Evolutionary conservation across 176 grass and related monocot species (phyloP).

Genomic region (Bromus sterilis): DNA sequence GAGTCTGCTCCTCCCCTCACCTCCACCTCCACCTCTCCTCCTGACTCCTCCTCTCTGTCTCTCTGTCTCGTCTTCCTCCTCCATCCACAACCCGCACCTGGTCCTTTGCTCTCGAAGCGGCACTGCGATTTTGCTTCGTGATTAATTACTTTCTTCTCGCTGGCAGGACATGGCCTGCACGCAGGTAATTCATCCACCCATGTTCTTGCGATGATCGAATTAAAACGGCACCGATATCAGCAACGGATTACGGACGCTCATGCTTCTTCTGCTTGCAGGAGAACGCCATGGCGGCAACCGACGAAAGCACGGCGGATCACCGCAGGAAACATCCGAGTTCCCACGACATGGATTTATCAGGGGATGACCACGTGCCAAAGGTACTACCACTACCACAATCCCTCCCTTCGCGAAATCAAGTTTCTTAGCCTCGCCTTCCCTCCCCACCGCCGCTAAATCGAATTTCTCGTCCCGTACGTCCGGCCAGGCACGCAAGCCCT

Average conservation of each 20-base stretch:
- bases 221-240: background rate
- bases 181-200: constrained; percentile 2
- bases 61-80: background rate
- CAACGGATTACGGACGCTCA: background rate
- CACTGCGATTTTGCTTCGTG: background rate
- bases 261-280: background rate
- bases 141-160: background rate
- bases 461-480: background rate
- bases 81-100: background rate
- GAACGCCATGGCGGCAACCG: constrained; percentile 11
- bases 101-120: background rate
- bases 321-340: background rate
- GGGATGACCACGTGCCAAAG: constrained; percentile 47
- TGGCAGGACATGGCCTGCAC: background rate
- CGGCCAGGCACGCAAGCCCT: constrained; percentile 80
- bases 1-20: background rate
- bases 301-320: background rate
- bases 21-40: background rate
- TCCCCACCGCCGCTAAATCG: no score
- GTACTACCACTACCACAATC: no score
- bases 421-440: no score
- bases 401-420: no score
- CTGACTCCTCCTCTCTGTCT: no score
- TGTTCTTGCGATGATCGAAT: background rate
- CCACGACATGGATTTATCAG: constrained; percentile 37